Evolutionary conservation across 176 grass and related monocot species (phyloP).

Genomic region (Alopecurus myosuroides): DNA sequence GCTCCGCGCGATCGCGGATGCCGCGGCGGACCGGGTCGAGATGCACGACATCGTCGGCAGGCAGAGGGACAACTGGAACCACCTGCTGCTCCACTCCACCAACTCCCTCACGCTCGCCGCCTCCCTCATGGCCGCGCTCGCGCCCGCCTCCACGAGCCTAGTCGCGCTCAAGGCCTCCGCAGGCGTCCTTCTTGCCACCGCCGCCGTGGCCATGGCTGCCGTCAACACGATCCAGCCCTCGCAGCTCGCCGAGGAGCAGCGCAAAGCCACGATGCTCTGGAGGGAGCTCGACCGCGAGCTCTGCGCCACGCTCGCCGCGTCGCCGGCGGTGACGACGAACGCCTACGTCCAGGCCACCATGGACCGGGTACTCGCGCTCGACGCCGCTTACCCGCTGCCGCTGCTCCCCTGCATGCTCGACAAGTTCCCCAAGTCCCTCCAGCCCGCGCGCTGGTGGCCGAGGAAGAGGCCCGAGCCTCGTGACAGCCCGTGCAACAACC

Average conservation of each 20-base stretch:
- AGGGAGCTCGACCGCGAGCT: conserved; percentile 42
- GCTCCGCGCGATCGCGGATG: conserved; percentile 41
- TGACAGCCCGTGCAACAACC: background rate
- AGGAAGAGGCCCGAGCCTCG: background rate
- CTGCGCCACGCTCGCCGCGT: background rate
- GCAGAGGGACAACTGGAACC: conserved; percentile 76
- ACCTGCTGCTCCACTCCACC: conserved; percentile 57
- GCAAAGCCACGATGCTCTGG: conserved; percentile 46
- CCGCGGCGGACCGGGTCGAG: conserved; percentile 35
- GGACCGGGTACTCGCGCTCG: background rate
- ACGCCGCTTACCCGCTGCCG: background rate
- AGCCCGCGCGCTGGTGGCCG: conserved; percentile 53
- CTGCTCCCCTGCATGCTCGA: background rate
- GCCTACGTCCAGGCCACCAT: background rate
- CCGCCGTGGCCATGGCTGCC: conserved; percentile 28
- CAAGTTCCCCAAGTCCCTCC: conserved; percentile 9
- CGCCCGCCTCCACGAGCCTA: background rate
- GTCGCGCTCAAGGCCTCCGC: conserved; percentile 33
- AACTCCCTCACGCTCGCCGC: conserved; percentile 51
- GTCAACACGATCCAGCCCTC: conserved; percentile 59
- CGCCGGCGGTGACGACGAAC: background rate
- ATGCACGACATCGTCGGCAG: conserved; percentile 69
- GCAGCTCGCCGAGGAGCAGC: conserved; percentile 68
- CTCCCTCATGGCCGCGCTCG: conserved; percentile 35
- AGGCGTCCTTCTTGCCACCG: conserved; percentile 15